Conservation (phyloP, 805 yeast species). For the Metschnikowia vanudenii region DNA sequence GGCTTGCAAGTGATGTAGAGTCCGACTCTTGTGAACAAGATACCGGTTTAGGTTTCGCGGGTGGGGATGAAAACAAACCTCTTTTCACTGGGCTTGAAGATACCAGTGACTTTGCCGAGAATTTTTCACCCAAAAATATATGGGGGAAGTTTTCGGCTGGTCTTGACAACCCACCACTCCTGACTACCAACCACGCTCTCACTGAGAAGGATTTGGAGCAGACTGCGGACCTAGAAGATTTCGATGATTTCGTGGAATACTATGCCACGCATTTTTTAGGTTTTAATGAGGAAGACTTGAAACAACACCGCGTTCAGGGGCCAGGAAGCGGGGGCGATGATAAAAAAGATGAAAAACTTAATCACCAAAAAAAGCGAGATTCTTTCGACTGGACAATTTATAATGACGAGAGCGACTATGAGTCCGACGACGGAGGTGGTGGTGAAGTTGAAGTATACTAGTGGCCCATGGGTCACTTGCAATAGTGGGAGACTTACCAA, state of each 20-base stretch:
- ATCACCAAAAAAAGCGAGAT: not conserved
- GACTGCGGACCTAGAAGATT: constrained; percentile 12
- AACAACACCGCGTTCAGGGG: constrained; percentile 5
- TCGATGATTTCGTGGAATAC: constrained; percentile 18
- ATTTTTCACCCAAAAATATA: not conserved
- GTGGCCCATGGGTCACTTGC: too few relatives aligned
- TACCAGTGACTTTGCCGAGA: constrained; percentile 1
- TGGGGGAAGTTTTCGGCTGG: constrained; percentile 1
- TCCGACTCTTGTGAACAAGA: not conserved
- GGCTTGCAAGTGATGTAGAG: not conserved
- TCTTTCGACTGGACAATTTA: constrained; percentile 14
- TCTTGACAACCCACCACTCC: not conserved
- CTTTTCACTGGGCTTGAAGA: constrained; percentile 9
- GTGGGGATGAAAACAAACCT: not conserved
- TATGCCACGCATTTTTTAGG: constrained; percentile 14
- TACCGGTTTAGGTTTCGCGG: not conserved
- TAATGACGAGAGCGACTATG: constrained; percentile 17
- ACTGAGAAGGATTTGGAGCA: constrained; percentile 5
- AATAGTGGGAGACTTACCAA: too few relatives aligned
- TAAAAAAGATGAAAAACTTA: too few relatives aligned
- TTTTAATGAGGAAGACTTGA: constrained; percentile 8
- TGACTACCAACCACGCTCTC: not conserved
- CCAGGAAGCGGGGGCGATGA: not conserved
- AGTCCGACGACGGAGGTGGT: constrained; percentile 3
- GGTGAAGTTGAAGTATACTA: not conserved